These are phyloP conservation scores for Blastobotrys terrestris DNA, from an alignment of 805 yeast genomes.

Conservation along the genomic window DNA sequence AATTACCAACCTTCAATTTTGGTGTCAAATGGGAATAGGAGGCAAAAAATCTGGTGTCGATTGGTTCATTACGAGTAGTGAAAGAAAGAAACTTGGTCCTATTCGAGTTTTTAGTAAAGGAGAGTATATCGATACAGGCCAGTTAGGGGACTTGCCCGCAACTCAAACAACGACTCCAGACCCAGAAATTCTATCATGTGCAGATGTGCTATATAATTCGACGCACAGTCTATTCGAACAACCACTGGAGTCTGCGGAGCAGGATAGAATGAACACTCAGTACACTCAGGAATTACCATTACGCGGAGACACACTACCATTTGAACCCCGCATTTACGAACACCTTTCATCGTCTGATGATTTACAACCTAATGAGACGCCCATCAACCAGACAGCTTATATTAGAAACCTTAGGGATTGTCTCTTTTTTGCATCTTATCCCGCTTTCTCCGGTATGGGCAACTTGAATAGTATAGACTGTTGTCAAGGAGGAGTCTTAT, in stretches of 20 bases:
- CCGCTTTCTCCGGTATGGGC: not conserved
- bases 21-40: slow-evolving; percentile 33
- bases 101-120: slow-evolving; percentile 19
- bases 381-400: not conserved
- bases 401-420: slow-evolving; percentile 6
- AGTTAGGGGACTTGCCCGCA: not conserved
- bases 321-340: not conserved
- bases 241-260: not conserved
- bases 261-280: slow-evolving; percentile 5
- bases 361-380: not conserved
- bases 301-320: slow-evolving; percentile 8
- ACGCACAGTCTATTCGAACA: slow-evolving; percentile 1
- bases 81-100: slow-evolving; percentile 7
- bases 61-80: slow-evolving; percentile 26
- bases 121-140: not conserved
- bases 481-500: slow-evolving; percentile 9
- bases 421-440: slow-evolving; percentile 9
- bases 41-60: slow-evolving; percentile 28
- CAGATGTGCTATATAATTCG: slow-evolving; percentile 6
- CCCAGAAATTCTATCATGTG: slow-evolving; percentile 5
- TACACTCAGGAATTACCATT: slow-evolving; percentile 6
- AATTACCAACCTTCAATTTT: slow-evolving; percentile 28
- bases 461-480: slow-evolving; percentile 12
- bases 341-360: not conserved
- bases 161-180: not conserved